Conservation (phyloP, 2,329 filamentous ascomycete species). For the Fusarium algeriense region DNA sequence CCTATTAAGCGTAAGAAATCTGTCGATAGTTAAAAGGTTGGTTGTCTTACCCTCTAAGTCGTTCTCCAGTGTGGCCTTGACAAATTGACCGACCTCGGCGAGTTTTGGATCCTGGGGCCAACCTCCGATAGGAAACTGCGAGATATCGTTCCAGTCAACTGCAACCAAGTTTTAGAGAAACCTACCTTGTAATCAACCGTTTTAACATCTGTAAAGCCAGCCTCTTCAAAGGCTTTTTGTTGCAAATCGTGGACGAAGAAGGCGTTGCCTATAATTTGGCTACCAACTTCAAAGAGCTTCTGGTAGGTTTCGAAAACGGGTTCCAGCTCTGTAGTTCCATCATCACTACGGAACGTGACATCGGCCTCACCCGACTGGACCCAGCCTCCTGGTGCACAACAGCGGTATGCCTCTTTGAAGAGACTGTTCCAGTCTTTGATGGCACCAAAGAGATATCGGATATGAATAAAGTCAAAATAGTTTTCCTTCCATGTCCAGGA, state of each 20-base stretch:
- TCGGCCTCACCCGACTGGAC: not conserved
- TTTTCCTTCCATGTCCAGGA: not conserved
- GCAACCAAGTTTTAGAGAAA: rapidly evolving
- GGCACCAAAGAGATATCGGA: not conserved
- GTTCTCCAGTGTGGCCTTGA: not conserved
- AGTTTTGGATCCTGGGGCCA: not conserved
- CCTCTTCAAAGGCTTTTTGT: not conserved
- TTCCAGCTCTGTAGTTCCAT: not conserved
- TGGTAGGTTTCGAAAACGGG: not conserved
- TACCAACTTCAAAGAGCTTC: not conserved
- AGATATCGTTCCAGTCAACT: rapidly evolving
- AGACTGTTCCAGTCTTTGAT: not conserved
- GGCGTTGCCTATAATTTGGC: not conserved
- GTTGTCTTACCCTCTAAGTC: not conserved
- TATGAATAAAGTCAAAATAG: not conserved
- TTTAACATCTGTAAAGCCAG: not conserved
- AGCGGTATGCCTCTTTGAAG: not conserved
- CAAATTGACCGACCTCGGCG: not conserved
- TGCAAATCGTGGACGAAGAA: constrained; percentile 3
- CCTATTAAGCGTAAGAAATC: not conserved
- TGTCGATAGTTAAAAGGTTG: rapidly evolving
- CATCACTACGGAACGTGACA: not conserved
- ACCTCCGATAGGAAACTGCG: not conserved
- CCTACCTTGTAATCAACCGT: not conserved
- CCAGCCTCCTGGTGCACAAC: not conserved